Base-by-base conservation (phyloP, 805 yeast genomes). In the Lipomyces yamadae region DNA sequence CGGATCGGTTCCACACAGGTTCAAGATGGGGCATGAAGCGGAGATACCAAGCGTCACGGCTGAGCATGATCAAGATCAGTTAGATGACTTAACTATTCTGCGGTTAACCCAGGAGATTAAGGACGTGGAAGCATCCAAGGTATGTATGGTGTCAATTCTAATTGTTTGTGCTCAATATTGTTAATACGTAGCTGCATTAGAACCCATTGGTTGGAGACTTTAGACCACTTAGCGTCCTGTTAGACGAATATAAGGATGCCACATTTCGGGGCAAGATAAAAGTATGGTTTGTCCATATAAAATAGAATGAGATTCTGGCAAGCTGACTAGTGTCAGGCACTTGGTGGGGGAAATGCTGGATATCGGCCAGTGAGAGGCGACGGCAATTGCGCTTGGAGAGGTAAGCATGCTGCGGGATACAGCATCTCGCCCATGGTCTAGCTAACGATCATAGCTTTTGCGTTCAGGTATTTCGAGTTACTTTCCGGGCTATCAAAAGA, bases 361-460 rank as follows among this genome's bases (percentile, higher is more conserved):
- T 70, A 67, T 45, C 45, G 73, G 32, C 71, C 67, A 4, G 58
- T 71, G 34, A 68, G 72, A 15, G 73, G 73, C n/a, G 73, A 71
- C 54, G 73, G 73, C 30, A 71, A 70, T 56, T 71, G 73, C 45
- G 73, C 73, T 2, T 71, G 72, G 72, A 59, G 73, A 63, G 72
- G 72, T 64, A 58, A 24, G 58, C 24, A 33, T 11, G 18, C 33
- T 53, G 8, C 10, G 32, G 48, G 8, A 42, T n/a, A 11, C 48
- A 7, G 48, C 48, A 5, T 42, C n/a, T 42, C n/a, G 48, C 24
- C 48, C 5, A 42, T 42, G 48, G 24, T 42, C 24, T 6, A 15
- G 24, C 48, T n/a, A 32, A 45, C n/a, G 42, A 34, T 63, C 6
- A 37, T 32, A 67, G 71, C 70, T n/a, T 64, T 68, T 54, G 70